Base-by-base conservation (phyloP, 345 rosid species). In the Eucalyptus tenuipes region DNA sequence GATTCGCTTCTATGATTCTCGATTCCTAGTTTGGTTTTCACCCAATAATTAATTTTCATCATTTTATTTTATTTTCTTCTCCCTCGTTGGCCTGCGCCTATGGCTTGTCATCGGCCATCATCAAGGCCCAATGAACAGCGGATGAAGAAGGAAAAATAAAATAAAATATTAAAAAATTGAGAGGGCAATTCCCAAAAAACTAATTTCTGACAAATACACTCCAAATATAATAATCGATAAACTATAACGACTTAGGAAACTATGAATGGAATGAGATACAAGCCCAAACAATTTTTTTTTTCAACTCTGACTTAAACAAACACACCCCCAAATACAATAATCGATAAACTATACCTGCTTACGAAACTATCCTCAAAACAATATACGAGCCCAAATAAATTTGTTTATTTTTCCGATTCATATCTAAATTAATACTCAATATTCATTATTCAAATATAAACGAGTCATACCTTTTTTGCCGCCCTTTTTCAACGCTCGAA, bases 1-100 rank as follows among this genome's bases (percentile, higher is more conserved):
- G 0, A 24, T 52, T 18, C 0, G 0, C 0, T 52, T 8, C 1
- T 55, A 55, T 55, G 6, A 8, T 55, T 55, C 29, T 55, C 13
- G 1, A 55, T 10, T 55, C 3, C 1, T 2, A 0, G 12, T 55
- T 4, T 20, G 2, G 25, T 18, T 52, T 10, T 52, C 10, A 52
- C 5, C 10, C 5, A 52, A 52, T 1, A 52, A 20, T 52, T 20
- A 18, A 18, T 7, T 52, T 7, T 52, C 7, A 5, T 49, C 6
- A 44, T 47, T 10, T 47, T 49, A 49, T 49, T 49, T 49, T 52
- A 52, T 18, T 52, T 52, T 18, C 57, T 52, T 52, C 57, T 52
- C 18, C 57, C 57, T 52, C 24, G 4, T 52, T 52, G 10, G 57
- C 24, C 10, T 0, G 0, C 4, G 1, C 55, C 24, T 18, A 52